These are phyloP conservation scores for Acorus gramineus DNA, from an alignment of 106 monocot genomes.

Conservation along the genomic window DNA sequence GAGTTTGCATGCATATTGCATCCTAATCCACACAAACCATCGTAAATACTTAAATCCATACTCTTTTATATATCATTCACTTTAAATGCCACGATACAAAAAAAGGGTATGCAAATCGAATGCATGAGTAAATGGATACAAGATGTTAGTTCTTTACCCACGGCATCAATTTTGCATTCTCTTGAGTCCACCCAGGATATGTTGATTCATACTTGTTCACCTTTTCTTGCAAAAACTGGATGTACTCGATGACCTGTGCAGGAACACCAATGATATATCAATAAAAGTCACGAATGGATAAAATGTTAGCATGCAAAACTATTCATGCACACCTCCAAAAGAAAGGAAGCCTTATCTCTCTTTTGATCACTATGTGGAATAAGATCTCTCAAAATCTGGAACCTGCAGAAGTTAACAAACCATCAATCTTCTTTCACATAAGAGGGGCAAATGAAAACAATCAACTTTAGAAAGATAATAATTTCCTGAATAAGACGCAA, in stretches of 20 bases:
- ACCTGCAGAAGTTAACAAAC: slow-evolving; percentile 13
- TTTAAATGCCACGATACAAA: too few relatives aligned
- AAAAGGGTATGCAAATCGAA: too few relatives aligned
- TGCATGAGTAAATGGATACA: background rate
- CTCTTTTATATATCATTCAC: too few relatives aligned
- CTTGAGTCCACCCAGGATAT: slow-evolving; percentile 23
- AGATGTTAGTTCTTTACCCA: slow-evolving; percentile 28
- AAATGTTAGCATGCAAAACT: too few relatives aligned
- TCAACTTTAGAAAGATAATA: too few relatives aligned
- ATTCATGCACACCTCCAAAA: slow-evolving; percentile 28
- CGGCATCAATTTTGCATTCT: slow-evolving; percentile 34
- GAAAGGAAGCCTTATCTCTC: slow-evolving; percentile 67
- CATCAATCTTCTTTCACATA: background rate
- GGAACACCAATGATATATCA: background rate
- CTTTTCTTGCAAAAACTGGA: slow-evolving; percentile 45
- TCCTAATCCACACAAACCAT: too few relatives aligned
- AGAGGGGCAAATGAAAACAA: background rate
- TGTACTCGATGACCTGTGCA: slow-evolving; percentile 44
- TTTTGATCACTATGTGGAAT: slow-evolving; percentile 60
- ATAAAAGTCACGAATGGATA: too few relatives aligned
- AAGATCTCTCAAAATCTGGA: slow-evolving; percentile 35
- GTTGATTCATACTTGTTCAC: slow-evolving; percentile 37
- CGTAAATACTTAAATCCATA: too few relatives aligned
- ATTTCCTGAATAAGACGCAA: too few relatives aligned
- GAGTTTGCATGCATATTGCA: too few relatives aligned